Conservation (phyloP, 257 asterid genomes). For the Lithospermum erythrorhizon region DNA sequence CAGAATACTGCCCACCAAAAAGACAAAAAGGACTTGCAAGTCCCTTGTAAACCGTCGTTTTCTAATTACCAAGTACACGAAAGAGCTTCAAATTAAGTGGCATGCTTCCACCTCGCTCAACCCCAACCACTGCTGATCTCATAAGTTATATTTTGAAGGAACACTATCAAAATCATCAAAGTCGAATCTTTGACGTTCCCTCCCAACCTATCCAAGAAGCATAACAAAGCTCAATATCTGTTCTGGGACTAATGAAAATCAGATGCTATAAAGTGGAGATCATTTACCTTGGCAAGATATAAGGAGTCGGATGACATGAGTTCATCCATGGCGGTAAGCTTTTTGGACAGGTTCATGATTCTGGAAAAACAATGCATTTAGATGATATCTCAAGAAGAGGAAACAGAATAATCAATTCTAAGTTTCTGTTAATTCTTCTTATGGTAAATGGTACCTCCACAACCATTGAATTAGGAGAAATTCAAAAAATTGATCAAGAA, state of each 20-base stretch:
- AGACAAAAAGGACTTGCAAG: background rate
- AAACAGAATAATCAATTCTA: background rate
- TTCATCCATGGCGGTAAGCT: slow-evolving; percentile 72
- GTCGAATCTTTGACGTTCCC: slow-evolving; percentile 84
- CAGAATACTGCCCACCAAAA: background rate
- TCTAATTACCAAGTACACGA: background rate
- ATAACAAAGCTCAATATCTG: background rate
- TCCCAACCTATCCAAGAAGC: slow-evolving; percentile 46
- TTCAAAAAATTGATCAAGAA: background rate
- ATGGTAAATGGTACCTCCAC: no score
- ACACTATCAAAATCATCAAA: slow-evolving; percentile 80
- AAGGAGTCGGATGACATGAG: slow-evolving; percentile 59
- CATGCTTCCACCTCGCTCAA: slow-evolving; percentile 4
- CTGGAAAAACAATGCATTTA: slow-evolving; percentile 32
- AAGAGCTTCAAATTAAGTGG: background rate
- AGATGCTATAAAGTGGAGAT: background rate
- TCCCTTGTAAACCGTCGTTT: background rate
- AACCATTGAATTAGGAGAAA: background rate
- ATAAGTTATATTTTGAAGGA: slow-evolving; percentile 64
- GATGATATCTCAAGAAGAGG: background rate
- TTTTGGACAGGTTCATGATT: slow-evolving; percentile 72
- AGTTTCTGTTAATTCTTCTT: background rate
- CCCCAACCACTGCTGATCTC: slow-evolving; percentile 20
- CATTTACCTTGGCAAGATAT: slow-evolving; percentile 60
- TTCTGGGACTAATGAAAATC: background rate